These are phyloP conservation scores for Cyclotella cryptica DNA, from an alignment of 108 stramenopile species.

Conservation along the genomic window DNA sequence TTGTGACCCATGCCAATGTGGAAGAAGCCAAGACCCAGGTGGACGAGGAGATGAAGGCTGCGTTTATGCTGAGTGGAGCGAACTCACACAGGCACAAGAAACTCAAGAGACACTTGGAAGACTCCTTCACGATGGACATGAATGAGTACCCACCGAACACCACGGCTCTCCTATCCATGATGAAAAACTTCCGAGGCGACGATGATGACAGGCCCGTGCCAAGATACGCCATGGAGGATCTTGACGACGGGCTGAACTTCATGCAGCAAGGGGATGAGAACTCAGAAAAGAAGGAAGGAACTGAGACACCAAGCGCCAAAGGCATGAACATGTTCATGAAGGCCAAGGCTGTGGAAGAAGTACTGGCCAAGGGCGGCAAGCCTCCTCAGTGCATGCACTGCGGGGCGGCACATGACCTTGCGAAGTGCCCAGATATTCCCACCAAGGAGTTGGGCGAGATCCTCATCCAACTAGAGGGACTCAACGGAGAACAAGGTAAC, in stretches of 20 bases:
- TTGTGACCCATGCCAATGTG: not conserved
- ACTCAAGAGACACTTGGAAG: not conserved
- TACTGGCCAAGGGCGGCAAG: not conserved
- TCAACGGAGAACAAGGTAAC: not conserved
- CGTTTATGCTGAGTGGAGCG: constrained; percentile 3
- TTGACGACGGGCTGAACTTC: no score
- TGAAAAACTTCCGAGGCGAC: not conserved
- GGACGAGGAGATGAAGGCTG: not conserved
- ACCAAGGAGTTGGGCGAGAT: not conserved
- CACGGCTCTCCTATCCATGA: not conserved
- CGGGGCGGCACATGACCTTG: not conserved
- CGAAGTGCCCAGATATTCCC: not conserved
- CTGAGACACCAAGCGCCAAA: not conserved
- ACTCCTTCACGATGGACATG: not conserved
- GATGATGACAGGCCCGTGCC: not conserved
- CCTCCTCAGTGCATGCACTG: not conserved
- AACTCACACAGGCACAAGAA: constrained; percentile 7
- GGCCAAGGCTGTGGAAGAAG: not conserved
- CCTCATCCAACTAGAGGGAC: not conserved
- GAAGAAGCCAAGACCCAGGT: not conserved
- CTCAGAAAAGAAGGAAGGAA: no score
- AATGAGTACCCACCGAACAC: constrained; percentile 4
- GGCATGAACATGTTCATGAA: not conserved
- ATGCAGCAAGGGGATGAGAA: no score
- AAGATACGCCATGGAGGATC: not conserved